Evolutionary conservation across 2,329 filamentous ascomycete genomes (phyloP).

Genomic region (Colletotrichum sojae): DNA sequence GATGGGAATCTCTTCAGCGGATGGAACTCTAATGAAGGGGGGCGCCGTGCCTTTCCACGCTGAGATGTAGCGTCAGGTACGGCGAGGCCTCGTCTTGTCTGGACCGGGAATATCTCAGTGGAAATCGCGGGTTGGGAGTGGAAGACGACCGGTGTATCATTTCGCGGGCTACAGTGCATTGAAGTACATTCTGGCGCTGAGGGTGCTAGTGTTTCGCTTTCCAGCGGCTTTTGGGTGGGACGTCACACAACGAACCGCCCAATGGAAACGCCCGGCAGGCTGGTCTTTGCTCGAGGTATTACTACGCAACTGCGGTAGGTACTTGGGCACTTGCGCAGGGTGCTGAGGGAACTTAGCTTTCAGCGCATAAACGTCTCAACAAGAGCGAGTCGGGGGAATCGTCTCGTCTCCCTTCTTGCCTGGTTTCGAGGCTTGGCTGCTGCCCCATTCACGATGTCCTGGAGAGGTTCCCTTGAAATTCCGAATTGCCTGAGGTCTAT

Average conservation of each 20-base stretch:
- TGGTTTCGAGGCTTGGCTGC: conserved; percentile 18
- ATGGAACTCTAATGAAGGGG: conserved; percentile 10
- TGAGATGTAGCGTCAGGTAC: conserved; percentile 35
- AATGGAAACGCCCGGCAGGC: not conserved
- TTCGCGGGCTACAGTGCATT: conserved; percentile 6
- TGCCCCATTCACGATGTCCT: not conserved
- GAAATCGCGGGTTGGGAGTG: no score
- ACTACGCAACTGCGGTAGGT: not conserved
- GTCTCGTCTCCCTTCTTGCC: conserved; percentile 28
- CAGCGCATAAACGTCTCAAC: conserved; percentile 31
- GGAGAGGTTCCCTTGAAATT: not conserved
- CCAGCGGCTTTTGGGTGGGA: conserved; percentile 9
- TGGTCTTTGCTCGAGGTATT: no score
- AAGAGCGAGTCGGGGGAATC: conserved; percentile 20
- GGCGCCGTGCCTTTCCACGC: not conserved
- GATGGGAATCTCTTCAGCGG: not conserved
- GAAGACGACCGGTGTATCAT: not conserved
- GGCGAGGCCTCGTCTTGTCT: not conserved
- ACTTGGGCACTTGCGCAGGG: not conserved
- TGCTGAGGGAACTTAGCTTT: not conserved
- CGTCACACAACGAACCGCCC: not conserved
- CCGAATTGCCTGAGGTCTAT: not conserved
- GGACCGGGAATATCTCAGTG: conserved; percentile 7
- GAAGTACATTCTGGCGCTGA: not conserved
- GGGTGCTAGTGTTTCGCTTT: conserved; percentile 4